Evolutionary conservation across 108 stramenopile genomes (phyloP), one percentile per base, ranked within the genome.

Genomic region (Asterionellopsis glacialis): DNA sequence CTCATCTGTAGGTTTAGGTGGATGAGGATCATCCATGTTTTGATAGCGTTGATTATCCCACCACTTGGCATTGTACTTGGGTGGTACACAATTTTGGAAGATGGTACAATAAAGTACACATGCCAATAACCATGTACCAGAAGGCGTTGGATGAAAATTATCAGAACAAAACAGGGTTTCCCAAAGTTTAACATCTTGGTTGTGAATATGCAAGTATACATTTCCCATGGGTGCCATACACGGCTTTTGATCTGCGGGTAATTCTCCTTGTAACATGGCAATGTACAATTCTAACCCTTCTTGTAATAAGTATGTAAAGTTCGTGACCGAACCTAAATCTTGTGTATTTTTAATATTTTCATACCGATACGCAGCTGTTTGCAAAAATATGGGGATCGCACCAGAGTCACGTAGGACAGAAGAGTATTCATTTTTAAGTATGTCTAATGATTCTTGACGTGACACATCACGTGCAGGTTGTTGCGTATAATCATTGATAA

Each of bases 401-500:
- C 78, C 64, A 7, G 54, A 41, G 24, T 73, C 41, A 16, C 66
- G 56, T 11, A 83, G 47, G 13, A 74, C 12, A 9, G 77, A 72
- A 24, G 66, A 18, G 42, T 88, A 92, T 0, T 70, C 41, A 33
- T 64, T 40, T 14, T 67, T 16, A 23, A 92, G 65, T 14, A 49
- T 59, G 1, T 56, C 51, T 16, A 62, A 42, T 12, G 83, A 50
- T 61, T 67, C 61, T 26, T 72, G 40, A 19, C 82, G 73, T 10
- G 57, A 64, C 0, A 33, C 57, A 10, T 27, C 11, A 43, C 86
- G 75, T 11, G 76, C 85, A 1, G 87, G 84, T 13, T 70, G 68
- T 63, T 92, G 83, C 2, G 84, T 88, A 51, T 87, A 70, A 63
- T 92, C 90, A 51, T 92, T 92, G 59, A 92, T 68, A 11, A 92